Evolutionary conservation across 2,329 filamentous ascomycete genomes (phyloP).

Genomic region (Mycosphaerelloides madeirae): DNA sequence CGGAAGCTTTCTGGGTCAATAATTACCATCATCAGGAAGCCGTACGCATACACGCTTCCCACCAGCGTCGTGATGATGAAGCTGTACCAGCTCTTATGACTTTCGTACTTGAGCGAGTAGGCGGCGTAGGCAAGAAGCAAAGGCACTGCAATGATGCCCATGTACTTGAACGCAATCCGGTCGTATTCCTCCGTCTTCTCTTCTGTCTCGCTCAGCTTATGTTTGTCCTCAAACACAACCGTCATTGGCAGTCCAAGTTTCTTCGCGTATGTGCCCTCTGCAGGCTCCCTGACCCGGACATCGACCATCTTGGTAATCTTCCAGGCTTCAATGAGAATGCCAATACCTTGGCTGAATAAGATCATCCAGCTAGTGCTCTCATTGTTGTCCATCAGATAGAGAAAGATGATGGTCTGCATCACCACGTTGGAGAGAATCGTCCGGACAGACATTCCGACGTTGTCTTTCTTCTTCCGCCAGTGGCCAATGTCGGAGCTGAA

Average conservation of each 20-base stretch:
- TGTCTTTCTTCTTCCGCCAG: constrained; percentile 99
- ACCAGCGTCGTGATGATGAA: constrained; percentile 94
- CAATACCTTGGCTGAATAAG: constrained; percentile 82
- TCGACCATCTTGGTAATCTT: constrained; percentile 96
- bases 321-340: constrained; percentile 76
- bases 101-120: constrained; percentile 89
- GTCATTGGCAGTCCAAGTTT: constrained; percentile 57
- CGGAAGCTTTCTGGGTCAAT: no score
- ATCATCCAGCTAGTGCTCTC: constrained; percentile 99
- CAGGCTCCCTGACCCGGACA: constrained; percentile 68
- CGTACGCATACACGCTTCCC: constrained; percentile 93
- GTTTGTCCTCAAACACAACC: constrained; percentile 90
- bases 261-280: constrained; percentile 59
- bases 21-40: constrained; percentile 90
- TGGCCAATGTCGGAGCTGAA: constrained; percentile 97
- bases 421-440: constrained; percentile 96
- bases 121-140: constrained; percentile 81
- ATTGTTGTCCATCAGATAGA: constrained; percentile 95
- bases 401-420: constrained; percentile 93
- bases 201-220: constrained; percentile 89
- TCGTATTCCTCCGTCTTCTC: constrained; percentile 99
- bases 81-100: constrained; percentile 88
- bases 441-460: constrained; percentile 90
- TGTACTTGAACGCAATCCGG: constrained; percentile 93
- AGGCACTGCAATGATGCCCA: constrained; percentile 88